These are phyloP conservation scores for Rusavskia elegans DNA, from an alignment of 495 filamentous ascomycete genomes.

Conservation along the genomic window DNA sequence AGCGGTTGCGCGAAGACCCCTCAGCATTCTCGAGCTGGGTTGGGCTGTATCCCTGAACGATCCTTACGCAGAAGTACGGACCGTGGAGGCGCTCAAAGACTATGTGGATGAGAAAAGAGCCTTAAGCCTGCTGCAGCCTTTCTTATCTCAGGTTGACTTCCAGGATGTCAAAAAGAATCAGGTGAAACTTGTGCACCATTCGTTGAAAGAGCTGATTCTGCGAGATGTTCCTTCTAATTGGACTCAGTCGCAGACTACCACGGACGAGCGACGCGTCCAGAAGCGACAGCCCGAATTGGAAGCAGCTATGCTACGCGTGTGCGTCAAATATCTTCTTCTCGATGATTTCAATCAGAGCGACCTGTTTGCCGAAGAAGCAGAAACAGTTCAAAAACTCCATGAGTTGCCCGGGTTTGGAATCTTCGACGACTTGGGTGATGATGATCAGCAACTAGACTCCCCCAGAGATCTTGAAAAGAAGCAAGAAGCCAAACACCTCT, in stretches of 20 bases:
- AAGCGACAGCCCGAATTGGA: conserved; percentile 5
- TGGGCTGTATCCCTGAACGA: conserved; percentile 12
- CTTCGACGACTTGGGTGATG: neutral
- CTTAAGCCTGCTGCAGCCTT: conserved; percentile 16
- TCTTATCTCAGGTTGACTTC: conserved; percentile 13
- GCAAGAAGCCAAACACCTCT: conserved; percentile 1
- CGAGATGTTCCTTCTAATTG: conserved; percentile 5
- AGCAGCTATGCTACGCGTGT: conserved; percentile 13
- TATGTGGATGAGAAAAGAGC: conserved; percentile 16
- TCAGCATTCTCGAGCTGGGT: conserved; percentile 15
- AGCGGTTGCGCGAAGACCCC: conserved; percentile 9
- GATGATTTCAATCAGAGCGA: conserved; percentile 13
- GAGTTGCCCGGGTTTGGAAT: neutral
- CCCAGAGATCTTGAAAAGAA: neutral
- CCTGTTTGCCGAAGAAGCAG: neutral
- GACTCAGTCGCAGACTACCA: neutral
- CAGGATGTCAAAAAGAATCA: conserved; percentile 12
- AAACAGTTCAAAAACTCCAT: neutral
- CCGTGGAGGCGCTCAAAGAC: conserved; percentile 9
- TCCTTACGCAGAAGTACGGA: conserved; percentile 4
- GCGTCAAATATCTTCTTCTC: conserved; percentile 17
- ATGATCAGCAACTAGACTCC: conserved; percentile 1
- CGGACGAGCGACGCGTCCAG: neutral
- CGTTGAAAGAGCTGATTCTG: conserved; percentile 15
- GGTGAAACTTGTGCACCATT: conserved; percentile 15